Conservation (phyloP, 2,329 filamentous ascomycete species). For the Fusarium penzigii region DNA sequence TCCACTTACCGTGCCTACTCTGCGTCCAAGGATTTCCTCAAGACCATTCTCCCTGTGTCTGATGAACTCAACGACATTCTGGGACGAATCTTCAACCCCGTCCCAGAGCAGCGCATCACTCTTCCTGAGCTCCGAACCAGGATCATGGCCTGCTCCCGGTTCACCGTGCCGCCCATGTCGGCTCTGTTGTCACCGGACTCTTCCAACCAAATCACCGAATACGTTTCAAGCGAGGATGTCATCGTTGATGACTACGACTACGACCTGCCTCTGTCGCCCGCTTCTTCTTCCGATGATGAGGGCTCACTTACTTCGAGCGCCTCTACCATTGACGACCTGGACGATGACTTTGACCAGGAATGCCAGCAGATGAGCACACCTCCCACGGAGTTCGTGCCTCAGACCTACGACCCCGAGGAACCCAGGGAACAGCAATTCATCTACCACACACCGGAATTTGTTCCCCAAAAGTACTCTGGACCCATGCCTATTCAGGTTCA, state of each 20-base stretch:
- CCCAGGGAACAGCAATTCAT: slow-evolving; percentile 38
- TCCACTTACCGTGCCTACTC: slow-evolving; percentile 92
- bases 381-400: slow-evolving; percentile 43
- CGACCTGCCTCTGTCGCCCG: slow-evolving; percentile 51
- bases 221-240: slow-evolving; percentile 51
- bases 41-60: slow-evolving; percentile 89
- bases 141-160: slow-evolving; percentile 74
- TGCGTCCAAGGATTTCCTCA: slow-evolving; percentile 82
- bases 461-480: slow-evolving; percentile 47
- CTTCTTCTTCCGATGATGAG: slow-evolving; percentile 56
- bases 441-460: slow-evolving; percentile 48
- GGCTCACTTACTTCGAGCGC: slow-evolving; percentile 57
- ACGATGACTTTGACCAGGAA: slow-evolving; percentile 51
- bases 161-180: slow-evolving; percentile 57
- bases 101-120: slow-evolving; percentile 80
- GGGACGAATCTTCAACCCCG: slow-evolving; percentile 81
- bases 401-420: slow-evolving; percentile 50
- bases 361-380: slow-evolving; percentile 38
- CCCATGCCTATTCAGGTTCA: slow-evolving; percentile 32
- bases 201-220: slow-evolving; percentile 44
- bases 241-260: slow-evolving; percentile 46
- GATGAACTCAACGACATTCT: slow-evolving; percentile 87
- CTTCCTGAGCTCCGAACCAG: slow-evolving; percentile 75
- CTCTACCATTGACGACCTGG: slow-evolving; percentile 53
- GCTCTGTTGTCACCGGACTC: slow-evolving; percentile 44